Percentiles rank a stretch among this genome's conserved stretches.
Evolutionary conservation across 192 early-diverging fungal genomes (phyloP).

Genomic region (Coemansia sp.): DNA sequence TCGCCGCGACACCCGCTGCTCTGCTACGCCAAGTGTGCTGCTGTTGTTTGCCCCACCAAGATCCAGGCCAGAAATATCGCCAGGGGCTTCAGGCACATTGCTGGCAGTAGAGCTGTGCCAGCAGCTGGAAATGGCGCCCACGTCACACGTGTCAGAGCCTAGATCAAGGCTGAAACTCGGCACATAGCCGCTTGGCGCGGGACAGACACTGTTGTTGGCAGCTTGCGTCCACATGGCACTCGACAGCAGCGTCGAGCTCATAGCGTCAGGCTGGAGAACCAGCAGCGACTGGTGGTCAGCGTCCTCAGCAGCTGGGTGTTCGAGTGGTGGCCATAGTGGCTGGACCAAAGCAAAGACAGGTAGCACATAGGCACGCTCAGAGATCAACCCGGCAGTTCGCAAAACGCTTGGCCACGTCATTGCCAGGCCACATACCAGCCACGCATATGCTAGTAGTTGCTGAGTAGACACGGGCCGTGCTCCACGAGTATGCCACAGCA

Average conservation of each 20-base stretch:
- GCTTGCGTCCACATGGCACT: neutral
- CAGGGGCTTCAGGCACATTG: neutral
- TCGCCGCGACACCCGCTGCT: conserved; percentile 27
- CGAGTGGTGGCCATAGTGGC: conserved; percentile 37
- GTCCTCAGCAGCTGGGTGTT: conserved; percentile 3
- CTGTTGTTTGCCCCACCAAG: neutral
- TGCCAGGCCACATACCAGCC: conserved; percentile 42
- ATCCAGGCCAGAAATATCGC: neutral
- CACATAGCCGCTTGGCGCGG: neutral
- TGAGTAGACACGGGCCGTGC: conserved; percentile 16
- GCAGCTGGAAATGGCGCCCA: neutral
- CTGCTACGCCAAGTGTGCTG: neutral
- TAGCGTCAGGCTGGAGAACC: conserved; percentile 9
- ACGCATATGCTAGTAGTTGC: conserved; percentile 33
- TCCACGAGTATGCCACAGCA: conserved; percentile 11
- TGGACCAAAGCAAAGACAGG: conserved; percentile 41
- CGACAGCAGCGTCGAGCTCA: neutral
- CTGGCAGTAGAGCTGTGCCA: neutral
- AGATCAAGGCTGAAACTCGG: neutral
- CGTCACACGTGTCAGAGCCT: neutral
- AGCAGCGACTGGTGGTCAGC: conserved; percentile 3
- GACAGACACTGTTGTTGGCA: neutral
- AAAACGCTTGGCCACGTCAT: conserved; percentile 52
- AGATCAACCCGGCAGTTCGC: conserved; percentile 47
- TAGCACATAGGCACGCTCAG: conserved; percentile 47